These are phyloP conservation scores for Rubus parviflorus DNA, from an alignment of 306 rosid species.

Conservation along the genomic window DNA sequence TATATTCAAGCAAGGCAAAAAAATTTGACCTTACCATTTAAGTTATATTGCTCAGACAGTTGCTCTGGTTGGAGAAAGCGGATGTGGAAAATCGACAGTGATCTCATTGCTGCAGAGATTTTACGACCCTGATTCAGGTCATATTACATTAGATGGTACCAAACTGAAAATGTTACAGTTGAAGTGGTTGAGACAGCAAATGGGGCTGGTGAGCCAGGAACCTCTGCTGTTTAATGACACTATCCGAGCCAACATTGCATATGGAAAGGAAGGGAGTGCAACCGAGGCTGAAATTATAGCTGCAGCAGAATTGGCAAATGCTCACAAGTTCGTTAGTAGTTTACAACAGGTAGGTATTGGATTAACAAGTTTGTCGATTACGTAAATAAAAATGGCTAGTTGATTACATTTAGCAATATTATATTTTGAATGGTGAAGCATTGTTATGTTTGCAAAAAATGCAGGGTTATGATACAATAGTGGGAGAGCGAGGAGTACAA, in stretches of 20 bases:
- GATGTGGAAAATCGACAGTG: slow-evolving; percentile 82
- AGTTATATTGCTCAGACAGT: slow-evolving; percentile 50
- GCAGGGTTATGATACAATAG: slow-evolving; percentile 72
- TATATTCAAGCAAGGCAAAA: neutral
- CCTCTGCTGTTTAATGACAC: slow-evolving; percentile 72
- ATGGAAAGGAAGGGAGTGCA: slow-evolving; percentile 61
- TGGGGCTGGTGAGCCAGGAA: slow-evolving; percentile 84
- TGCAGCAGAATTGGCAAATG: slow-evolving; percentile 70
- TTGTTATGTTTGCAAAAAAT: neutral
- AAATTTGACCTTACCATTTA: slow-evolving; percentile 18
- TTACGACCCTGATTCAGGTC: slow-evolving; percentile 68
- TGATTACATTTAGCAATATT: neutral
- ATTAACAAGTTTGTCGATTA: neutral
- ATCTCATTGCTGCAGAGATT: slow-evolving; percentile 71
- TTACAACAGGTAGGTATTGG: slow-evolving; percentile 51
- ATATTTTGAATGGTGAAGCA: neutral
- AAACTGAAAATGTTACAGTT: slow-evolving; percentile 57
- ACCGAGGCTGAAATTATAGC: slow-evolving; percentile 64
- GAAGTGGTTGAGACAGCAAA: slow-evolving; percentile 74
- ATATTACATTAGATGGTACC: slow-evolving; percentile 60
- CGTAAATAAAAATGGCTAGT: neutral
- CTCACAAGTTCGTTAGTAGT: slow-evolving; percentile 69
- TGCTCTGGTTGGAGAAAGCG: slow-evolving; percentile 89
- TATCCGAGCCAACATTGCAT: slow-evolving; percentile 67
- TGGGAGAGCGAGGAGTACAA: slow-evolving; percentile 74